phyloP scores from a whole-genome alignment of 768 basidiomycete species.

The Kwoniella europaea region DNA sequence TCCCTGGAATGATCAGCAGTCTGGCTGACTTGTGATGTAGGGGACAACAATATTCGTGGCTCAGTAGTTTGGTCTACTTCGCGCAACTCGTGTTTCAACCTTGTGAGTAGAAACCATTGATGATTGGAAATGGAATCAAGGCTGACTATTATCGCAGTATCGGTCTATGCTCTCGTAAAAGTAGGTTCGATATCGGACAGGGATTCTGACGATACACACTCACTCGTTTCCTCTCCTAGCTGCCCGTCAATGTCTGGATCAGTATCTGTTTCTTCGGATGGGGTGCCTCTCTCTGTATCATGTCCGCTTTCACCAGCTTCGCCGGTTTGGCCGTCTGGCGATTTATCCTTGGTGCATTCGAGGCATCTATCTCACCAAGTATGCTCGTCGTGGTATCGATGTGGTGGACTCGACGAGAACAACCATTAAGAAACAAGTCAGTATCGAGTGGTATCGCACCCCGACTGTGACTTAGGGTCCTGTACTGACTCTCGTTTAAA shows the following conservation, averaged over 20 bases:
- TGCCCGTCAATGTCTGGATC: conserved; percentile 48
- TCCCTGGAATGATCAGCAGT: not conserved
- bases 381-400: conserved; percentile 63
- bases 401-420: conserved; percentile 65
- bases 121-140: not conserved
- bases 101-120: conserved; percentile 14
- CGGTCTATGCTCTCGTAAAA: conserved; percentile 18
- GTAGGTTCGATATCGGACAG: not conserved
- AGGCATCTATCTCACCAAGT: conserved; percentile 63
- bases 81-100: conserved; percentile 45
- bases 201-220: not conserved
- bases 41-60: conserved; percentile 42
- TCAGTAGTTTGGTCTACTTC: conserved; percentile 47
- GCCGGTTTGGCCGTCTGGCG: conserved; percentile 60
- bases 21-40: not conserved
- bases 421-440: conserved; percentile 59
- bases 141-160: not conserved
- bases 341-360: conserved; percentile 64
- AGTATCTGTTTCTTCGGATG: conserved; percentile 61
- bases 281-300: conserved; percentile 60
- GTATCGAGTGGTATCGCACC: not conserved
- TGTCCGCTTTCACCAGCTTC: conserved; percentile 61
- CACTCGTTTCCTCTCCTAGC: not conserved
- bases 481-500: no score
- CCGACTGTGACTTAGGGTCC: no score